Percentiles rank a stretch among this genome's conserved stretches.
Evolutionary conservation across 306 rosid genomes (phyloP).

Genomic region (Prunus persica): Prunus_persica_NCBIv2 NC_034012.1:13460501-13461000

Average conservation of each 20-base stretch:
- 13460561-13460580: neutral
- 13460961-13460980: neutral
- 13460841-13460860: neutral
- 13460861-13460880: neutral
- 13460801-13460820: neutral
- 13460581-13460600: neutral
- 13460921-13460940: neutral
- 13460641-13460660: conserved; percentile 81
- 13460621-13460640: conserved; percentile 83
- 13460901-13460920: neutral
- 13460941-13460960: no score
- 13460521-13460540: neutral
- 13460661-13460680: conserved; percentile 93
- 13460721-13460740: neutral
- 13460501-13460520: neutral
- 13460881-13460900: neutral
- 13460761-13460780: neutral
- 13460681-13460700: conserved; percentile 23
- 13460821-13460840: neutral
- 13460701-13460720: neutral
- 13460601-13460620: conserved; percentile 13
- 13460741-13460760: neutral
- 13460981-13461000: neutral
- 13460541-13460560: neutral
- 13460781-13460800: neutral